Evolutionary conservation across 1,284 basidiomycete species (phyloP).

Genomic region (Irpex sp.): DNA sequence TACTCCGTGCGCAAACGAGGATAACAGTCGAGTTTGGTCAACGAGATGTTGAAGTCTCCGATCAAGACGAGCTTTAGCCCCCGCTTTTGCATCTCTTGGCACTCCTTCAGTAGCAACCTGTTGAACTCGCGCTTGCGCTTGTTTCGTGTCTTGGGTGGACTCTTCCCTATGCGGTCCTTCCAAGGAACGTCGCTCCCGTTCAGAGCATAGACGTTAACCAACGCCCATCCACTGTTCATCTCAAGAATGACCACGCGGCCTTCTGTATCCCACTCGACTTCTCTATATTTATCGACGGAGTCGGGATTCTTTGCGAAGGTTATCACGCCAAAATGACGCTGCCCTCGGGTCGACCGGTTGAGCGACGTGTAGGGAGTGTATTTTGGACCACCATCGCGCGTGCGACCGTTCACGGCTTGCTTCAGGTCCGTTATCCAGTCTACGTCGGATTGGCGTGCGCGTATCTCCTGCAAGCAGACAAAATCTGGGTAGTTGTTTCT

Average conservation of each 20-base stretch:
- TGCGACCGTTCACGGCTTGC: slow-evolving; percentile 11
- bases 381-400: slow-evolving; percentile 13
- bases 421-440: slow-evolving; percentile 23
- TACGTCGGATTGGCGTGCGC: slow-evolving; percentile 23
- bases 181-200: slow-evolving; percentile 28
- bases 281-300: slow-evolving; percentile 15
- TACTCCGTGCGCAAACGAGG: slow-evolving; percentile 24
- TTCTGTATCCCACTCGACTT: slow-evolving; percentile 25
- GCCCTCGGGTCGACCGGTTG: slow-evolving; percentile 19
- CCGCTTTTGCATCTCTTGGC: slow-evolving; percentile 18
- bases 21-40: slow-evolving; percentile 20
- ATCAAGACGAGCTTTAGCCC: slow-evolving; percentile 23
- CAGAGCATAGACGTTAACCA: slow-evolving; percentile 25
- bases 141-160: slow-evolving; percentile 23
- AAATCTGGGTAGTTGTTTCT: slow-evolving; percentile 23
- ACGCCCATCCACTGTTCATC: slow-evolving; percentile 24
- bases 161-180: slow-evolving; percentile 19
- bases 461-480: slow-evolving; percentile 25
- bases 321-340: slow-evolving; percentile 23
- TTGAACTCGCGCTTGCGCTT: slow-evolving; percentile 29
- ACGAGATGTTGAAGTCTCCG: slow-evolving; percentile 27
- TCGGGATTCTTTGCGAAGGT: slow-evolving; percentile 19
- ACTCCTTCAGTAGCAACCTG: slow-evolving; percentile 22
- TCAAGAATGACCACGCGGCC: slow-evolving; percentile 24
- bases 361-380: slow-evolving; percentile 23